phyloP scores from a whole-genome alignment of 257 asterid genomes.

The Lithospermum erythrorhizon region DNA sequence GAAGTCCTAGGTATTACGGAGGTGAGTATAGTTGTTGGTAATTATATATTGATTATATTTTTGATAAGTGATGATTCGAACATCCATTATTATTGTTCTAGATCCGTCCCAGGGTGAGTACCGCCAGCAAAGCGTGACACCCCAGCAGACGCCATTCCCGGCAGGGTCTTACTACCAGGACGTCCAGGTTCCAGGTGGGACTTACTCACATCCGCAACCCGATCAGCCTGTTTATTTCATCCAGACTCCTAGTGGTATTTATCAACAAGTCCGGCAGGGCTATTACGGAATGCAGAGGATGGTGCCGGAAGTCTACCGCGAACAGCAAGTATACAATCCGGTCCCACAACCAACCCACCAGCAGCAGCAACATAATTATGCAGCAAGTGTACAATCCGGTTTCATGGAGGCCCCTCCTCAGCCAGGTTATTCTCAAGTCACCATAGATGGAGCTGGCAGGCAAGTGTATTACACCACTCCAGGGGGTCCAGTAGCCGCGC shows the following conservation, averaged over 20 bases:
- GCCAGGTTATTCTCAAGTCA: conserved; percentile 20
- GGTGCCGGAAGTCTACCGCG: conserved; percentile 28
- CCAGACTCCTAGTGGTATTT: conserved; percentile 24
- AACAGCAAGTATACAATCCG: conserved; percentile 21
- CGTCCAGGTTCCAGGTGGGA: conserved; percentile 12
- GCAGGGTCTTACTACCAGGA: conserved; percentile 12
- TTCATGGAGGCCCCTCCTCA: conserved; percentile 3
- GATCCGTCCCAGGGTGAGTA: background rate
- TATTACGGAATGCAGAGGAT: conserved; percentile 29
- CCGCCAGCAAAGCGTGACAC: conserved; percentile 15
- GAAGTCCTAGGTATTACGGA: conserved; percentile 6
- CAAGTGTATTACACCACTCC: conserved; percentile 22
- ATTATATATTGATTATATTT: too few relatives aligned
- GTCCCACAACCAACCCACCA: conserved; percentile 16
- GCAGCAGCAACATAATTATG: background rate
- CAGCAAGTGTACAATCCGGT: conserved; percentile 24
- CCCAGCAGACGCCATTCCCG: conserved; percentile 9
- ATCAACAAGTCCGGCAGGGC: conserved; percentile 26
- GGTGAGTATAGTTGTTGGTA: conserved; percentile 1
- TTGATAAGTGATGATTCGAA: background rate
- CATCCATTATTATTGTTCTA: too few relatives aligned
- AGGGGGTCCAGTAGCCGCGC: conserved; percentile 9
- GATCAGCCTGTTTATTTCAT: conserved; percentile 21
- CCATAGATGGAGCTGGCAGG: conserved; percentile 25
- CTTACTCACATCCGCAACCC: conserved; percentile 11